Evolutionary conservation across 345 rosid species (phyloP), one percentile per base, ranked within the genome.

Genomic region (Angophora floribunda): DNA sequence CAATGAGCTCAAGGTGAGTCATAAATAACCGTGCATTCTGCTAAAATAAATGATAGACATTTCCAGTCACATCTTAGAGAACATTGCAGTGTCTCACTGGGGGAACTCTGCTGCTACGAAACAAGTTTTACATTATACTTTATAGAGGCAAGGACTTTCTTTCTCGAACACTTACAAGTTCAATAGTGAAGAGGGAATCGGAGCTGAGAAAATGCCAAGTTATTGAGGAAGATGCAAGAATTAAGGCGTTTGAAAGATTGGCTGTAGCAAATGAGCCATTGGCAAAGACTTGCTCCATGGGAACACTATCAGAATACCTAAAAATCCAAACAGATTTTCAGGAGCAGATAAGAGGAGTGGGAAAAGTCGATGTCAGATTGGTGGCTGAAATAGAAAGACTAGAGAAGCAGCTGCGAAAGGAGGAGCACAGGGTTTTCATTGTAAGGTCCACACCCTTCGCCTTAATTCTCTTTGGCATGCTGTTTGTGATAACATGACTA

Each of bases 121-220:
- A 97, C 89, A 96, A 93, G 92, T 96, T 92, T 89, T 91, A 91
- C 89, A 93, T 97, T 88, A 93, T 97, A 93, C 94, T 97, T 47
- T 95, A 88, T 88, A 93, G 99, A 94, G 99, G 98, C 87, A 97
- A 96, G 89, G 97, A 97, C 91, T 97, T 96, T 88, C 94, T 97
- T 52, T 91, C 97, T 70, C 87, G 90, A 88, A 92, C 91, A 85
- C 92, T 96, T 61, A 94, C 94, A 36, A 90, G 91, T 85, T 89
- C 92, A 89, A 93, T 97, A 59, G 91, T 49, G 30, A 94, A 95
- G 87, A 94, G 99, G 91, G 99, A 97, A 90, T 89, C 85, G 88
- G 94, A 93, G 87, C 95, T 96, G 63, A 89, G 91, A 84, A 90
- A 90, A 85, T 94, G 93, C 88, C 96, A 94, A 87, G 93, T 90